Base-by-base conservation (phyloP, 768 basidiomycete species). In the Rhodocollybia butyracea region DNA sequence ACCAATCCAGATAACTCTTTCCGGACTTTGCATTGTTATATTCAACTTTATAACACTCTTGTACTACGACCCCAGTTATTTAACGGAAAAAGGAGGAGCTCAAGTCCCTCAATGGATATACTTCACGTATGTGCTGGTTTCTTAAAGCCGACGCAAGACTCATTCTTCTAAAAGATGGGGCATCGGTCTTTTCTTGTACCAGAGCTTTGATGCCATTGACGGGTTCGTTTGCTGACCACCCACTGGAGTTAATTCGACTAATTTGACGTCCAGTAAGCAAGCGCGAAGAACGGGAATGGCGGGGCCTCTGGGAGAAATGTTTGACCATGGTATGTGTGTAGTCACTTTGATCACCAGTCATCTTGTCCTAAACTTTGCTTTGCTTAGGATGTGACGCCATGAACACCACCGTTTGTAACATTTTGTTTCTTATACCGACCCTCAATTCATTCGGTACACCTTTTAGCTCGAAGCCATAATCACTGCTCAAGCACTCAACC, bases 301-400 rank as follows among this genome's bases (percentile, higher is more conserved):
- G n/a, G 92, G 97, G 4, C 96, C 96, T 24, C 73, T 98, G 30
- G 97, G 97, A 17, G 91, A 99, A 69, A 88, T 98, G 86, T 99
- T 99, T 68, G 97, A 99, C 66, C 97, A 98, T 70, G 96, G 94
- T 88, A 61, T 46, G 76, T 63, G 11, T 30, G 8, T 38, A 36
- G 15, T 21, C 3, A 7, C 39, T 6, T 27, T 13, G 32, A 52
- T 17, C 26, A 17, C 29, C 32, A 11, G 3, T 30, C n/a, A 8
- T 17, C 4, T 55, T 38, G 46, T 22, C 2, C 30, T 42, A 40
- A 34, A n/a, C n/a, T 48, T 51, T 41, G 27, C 47, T 40, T 29
- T 13, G 42, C 43, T 5, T 42, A 91, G 89, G 90, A 3, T 94
- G 91, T 64, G 94, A 96, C 66, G 94, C 95, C 0, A 77, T 99